Percentiles rank a stretch among this genome's conserved stretches.
phyloP scores from a whole-genome alignment of 2,329 filamentous ascomycete genomes.

The Sarocladium strictum region DNA sequence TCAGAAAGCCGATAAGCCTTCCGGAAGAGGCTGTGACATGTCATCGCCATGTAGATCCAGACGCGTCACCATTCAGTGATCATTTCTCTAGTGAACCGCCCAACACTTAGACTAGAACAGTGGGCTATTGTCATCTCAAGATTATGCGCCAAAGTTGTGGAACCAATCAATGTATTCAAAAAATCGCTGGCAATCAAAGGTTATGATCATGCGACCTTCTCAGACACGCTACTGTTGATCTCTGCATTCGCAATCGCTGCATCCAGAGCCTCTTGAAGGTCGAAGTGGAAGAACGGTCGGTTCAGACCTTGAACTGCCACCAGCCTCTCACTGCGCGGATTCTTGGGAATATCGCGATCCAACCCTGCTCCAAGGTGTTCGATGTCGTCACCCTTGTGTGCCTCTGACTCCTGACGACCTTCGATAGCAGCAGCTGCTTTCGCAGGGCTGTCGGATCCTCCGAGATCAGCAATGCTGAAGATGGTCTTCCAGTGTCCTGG shows the following conservation, averaged over 20 bases:
- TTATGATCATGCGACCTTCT: conserved; percentile 2
- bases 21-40: too few species aligned
- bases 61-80: too few species aligned
- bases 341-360: conserved; percentile 22
- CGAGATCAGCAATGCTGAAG: conserved; percentile 85
- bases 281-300: conserved; percentile 47
- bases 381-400: conserved; percentile 36
- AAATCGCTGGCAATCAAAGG: not conserved
- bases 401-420: conserved; percentile 38
- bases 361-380: conserved; percentile 16
- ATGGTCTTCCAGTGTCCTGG: conserved; percentile 60
- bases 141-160: too few species aligned
- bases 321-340: conserved; percentile 23
- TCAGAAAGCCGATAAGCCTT: too few species aligned
- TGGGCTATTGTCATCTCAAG: too few species aligned
- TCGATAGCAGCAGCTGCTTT: conserved; percentile 48
- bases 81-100: too few species aligned
- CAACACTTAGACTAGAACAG: too few species aligned
- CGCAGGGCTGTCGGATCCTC: conserved; percentile 60
- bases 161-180: too few species aligned
- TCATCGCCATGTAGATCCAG: too few species aligned
- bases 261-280: conserved; percentile 43
- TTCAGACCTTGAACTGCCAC: conserved; percentile 39
- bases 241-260: conserved; percentile 33
- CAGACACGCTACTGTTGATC: conserved; percentile 13